Evolutionary conservation across 495 filamentous ascomycete genomes (phyloP).

Genomic region (Cryomyces minteri): DNA sequence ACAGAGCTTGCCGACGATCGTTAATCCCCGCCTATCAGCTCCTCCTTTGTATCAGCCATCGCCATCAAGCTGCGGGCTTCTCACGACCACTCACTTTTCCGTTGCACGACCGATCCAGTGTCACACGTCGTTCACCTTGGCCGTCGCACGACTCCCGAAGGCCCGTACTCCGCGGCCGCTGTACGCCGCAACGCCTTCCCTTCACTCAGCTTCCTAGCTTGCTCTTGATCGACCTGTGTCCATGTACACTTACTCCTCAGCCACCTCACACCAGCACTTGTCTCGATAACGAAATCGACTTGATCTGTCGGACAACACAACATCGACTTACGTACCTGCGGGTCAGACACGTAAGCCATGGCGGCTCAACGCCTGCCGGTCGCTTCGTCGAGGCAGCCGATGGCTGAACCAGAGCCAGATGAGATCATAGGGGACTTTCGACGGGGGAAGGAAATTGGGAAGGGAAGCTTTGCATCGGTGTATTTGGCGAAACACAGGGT

Average conservation of each 20-base stretch:
- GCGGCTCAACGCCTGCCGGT: background rate
- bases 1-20: background rate
- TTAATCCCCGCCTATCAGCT: background rate
- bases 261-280: background rate
- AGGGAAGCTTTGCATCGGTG: conserved; percentile 90
- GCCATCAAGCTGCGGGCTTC: background rate
- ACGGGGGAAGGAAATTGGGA: conserved; percentile 71
- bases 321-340: too few relatives aligned
- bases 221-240: background rate
- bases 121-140: background rate
- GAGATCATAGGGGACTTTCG: conserved; percentile 52
- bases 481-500: conserved; percentile 75
- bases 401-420: too few relatives aligned
- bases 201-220: background rate
- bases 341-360: too few relatives aligned
- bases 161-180: background rate
- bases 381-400: background rate
- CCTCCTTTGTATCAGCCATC: background rate
- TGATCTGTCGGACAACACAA: background rate
- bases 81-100: background rate
- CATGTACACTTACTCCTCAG: background rate
- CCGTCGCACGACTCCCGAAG: background rate
- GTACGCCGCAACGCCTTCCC: background rate
- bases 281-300: background rate
- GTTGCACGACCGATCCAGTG: background rate